Evolutionary conservation across 768 basidiomycete species (phyloP).

Genomic region (Macrolepiota fuliginosa): DNA sequence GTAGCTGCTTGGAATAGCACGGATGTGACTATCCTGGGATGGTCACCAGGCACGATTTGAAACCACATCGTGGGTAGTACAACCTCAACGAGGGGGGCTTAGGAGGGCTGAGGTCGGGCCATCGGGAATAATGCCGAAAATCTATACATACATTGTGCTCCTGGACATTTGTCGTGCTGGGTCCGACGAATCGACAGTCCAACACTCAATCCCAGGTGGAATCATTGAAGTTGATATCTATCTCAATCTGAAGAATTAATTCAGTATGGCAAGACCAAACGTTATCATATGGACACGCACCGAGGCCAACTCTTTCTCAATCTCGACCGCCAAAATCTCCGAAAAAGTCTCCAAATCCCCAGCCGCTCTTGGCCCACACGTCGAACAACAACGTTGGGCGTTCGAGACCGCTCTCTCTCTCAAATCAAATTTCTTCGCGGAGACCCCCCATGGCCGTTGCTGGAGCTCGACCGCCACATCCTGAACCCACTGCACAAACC

Average conservation of each 20-base stretch:
- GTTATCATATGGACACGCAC: conserved; percentile 17
- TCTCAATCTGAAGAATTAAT: conserved; percentile 18
- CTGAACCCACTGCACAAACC: conserved; percentile 33
- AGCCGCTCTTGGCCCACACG: conserved; percentile 23
- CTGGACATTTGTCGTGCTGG: neutral
- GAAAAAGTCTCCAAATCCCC: conserved; percentile 30
- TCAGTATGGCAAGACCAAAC: neutral
- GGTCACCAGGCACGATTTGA: neutral
- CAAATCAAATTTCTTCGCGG: conserved; percentile 29
- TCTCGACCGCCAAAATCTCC: conserved; percentile 27
- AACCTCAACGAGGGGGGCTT: no score
- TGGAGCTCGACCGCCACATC: conserved; percentile 26
- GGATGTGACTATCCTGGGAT: neutral
- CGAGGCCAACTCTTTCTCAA: conserved; percentile 29
- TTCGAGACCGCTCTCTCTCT: conserved; percentile 22
- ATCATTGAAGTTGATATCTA: conserved; percentile 24
- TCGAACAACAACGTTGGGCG: conserved; percentile 25
- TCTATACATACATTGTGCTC: neutral
- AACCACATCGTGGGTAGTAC: no score
- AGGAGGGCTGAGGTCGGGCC: no score
- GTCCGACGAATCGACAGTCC: neutral
- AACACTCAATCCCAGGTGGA: neutral
- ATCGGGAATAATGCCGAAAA: no score
- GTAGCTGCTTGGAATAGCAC: neutral
- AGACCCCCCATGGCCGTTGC: conserved; percentile 31